phyloP scores from a whole-genome alignment of 306 rosid species.

The Prosopis cineraria region DNA sequence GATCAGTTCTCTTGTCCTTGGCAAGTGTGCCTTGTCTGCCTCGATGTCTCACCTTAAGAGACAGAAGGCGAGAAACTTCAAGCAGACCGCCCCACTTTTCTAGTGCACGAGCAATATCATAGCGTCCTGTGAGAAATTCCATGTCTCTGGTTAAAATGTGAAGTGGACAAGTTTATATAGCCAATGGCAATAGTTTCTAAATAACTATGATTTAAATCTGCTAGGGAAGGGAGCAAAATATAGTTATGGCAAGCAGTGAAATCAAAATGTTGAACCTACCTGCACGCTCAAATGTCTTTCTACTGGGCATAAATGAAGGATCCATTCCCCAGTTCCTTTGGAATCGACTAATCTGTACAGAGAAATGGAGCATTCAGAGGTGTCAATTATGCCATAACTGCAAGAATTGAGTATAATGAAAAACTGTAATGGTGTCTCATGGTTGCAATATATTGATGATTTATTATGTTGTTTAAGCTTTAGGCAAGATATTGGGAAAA shows the following conservation, averaged over 20 bases:
- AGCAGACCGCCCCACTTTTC: constrained; percentile 98
- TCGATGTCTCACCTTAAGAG: constrained; percentile 71
- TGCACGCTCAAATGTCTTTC: constrained; percentile 95
- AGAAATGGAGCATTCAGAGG: constrained; percentile 16
- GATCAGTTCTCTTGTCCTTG: constrained; percentile 58
- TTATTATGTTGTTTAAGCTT: constrained; percentile 9
- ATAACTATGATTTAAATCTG: not conserved
- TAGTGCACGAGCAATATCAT: constrained; percentile 85
- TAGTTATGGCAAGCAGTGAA: constrained; percentile 1
- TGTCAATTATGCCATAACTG: constrained; percentile 1
- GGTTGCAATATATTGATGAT: constrained; percentile 8
- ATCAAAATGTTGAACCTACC: constrained; percentile 49
- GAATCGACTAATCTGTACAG: constrained; percentile 70
- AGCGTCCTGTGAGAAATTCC: constrained; percentile 62
- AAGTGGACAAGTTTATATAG: not conserved
- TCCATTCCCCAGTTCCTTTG: constrained; percentile 98
- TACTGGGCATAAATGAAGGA: constrained; percentile 84
- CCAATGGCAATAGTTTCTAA: constrained; percentile 10
- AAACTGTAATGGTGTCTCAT: not conserved
- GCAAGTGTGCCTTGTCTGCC: constrained; percentile 51
- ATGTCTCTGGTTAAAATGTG: constrained; percentile 4
- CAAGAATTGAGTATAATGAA: not conserved
- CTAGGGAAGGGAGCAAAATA: not conserved
- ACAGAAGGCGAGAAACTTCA: constrained; percentile 86
- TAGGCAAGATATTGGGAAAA: not conserved